Evolutionary conservation across 805 yeast genomes (phyloP).

Genomic region (Wickerhamiella allomyrinae): DNA sequence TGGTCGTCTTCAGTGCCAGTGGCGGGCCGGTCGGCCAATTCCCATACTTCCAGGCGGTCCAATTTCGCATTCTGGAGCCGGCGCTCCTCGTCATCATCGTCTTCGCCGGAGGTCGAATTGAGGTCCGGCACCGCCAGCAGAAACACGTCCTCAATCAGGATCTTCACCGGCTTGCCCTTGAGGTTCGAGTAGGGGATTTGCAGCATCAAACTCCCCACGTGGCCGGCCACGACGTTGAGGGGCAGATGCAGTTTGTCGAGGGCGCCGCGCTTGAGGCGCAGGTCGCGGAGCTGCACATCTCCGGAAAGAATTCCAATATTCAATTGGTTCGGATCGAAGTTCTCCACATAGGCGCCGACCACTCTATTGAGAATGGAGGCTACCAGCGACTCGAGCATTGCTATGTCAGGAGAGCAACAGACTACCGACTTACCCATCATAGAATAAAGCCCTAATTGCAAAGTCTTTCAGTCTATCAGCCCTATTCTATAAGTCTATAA

Average conservation of each 20-base stretch:
- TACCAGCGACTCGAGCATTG: slow-evolving; percentile 31
- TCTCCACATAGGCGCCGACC: slow-evolving; percentile 54
- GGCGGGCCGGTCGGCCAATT: slow-evolving; percentile 22
- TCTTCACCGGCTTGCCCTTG: slow-evolving; percentile 82
- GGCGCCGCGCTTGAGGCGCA: slow-evolving; percentile 74
- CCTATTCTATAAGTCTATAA: too few species aligned
- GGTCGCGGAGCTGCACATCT: slow-evolving; percentile 71
- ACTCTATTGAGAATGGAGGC: slow-evolving; percentile 31
- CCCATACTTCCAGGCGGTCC: slow-evolving; percentile 52
- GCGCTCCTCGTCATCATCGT: slow-evolving; percentile 44
- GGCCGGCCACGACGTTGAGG: slow-evolving; percentile 75
- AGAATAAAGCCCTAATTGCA: too few species aligned
- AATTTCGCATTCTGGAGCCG: slow-evolving; percentile 53
- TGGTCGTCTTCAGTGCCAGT: slow-evolving; percentile 24
- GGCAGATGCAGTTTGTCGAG: slow-evolving; percentile 79
- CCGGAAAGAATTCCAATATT: slow-evolving; percentile 98
- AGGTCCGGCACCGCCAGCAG: slow-evolving; percentile 65
- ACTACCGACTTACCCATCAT: too few species aligned
- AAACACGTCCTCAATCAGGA: slow-evolving; percentile 74
- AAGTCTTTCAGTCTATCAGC: too few species aligned
- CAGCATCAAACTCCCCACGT: slow-evolving; percentile 72
- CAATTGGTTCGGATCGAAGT: slow-evolving; percentile 88
- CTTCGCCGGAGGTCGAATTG: slow-evolving; percentile 34
- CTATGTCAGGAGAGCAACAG: background rate
- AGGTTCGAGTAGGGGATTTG: slow-evolving; percentile 96